A percentile compares a stretch with the other conserved stretches of the same genome.
Conservation (phyloP, 2,329 filamentous ascomycete genomes). For the Rasamsonia emersonii region DNA sequence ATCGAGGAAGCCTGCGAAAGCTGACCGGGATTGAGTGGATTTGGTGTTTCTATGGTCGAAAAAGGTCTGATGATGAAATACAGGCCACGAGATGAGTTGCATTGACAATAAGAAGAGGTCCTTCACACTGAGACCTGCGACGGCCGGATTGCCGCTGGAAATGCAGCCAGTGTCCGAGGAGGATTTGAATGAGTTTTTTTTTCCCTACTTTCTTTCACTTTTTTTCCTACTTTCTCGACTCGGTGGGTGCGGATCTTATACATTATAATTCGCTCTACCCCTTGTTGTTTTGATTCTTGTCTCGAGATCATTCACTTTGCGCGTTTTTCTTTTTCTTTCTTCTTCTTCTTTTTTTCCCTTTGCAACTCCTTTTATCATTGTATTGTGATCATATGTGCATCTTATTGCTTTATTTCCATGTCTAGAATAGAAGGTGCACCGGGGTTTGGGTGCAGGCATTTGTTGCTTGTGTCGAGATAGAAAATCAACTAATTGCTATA, state of each 20-base stretch:
- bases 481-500: too few relatives aligned
- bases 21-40: too few relatives aligned
- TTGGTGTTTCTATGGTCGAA: neutral
- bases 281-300: too few relatives aligned
- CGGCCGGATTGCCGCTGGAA: constrained; percentile 28
- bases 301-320: too few relatives aligned
- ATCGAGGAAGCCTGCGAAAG: too few relatives aligned
- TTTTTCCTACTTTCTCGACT: constrained; percentile 4
- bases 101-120: constrained; percentile 3
- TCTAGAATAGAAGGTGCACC: constrained; percentile 9
- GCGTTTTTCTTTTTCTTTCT: constrained; percentile 7
- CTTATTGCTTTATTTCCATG: constrained; percentile 3
- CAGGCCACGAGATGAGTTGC: constrained; percentile 3
- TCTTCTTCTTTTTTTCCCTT: constrained; percentile 6
- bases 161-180: constrained; percentile 21
- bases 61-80: constrained; percentile 3
- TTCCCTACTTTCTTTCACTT: constrained; percentile 3
- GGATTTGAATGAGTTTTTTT: constrained; percentile 10
- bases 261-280: too few relatives aligned
- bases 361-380: constrained; percentile 5
- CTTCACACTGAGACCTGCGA: constrained; percentile 12
- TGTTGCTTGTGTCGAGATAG: constrained; percentile 4
- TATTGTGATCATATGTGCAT: constrained; percentile 6
- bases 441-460: constrained; percentile 6
- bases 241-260: too few relatives aligned